These are phyloP conservation scores for Geotrichum siamense DNA, from an alignment of 1,139 yeast genomes.

Conservation along the genomic window DNA sequence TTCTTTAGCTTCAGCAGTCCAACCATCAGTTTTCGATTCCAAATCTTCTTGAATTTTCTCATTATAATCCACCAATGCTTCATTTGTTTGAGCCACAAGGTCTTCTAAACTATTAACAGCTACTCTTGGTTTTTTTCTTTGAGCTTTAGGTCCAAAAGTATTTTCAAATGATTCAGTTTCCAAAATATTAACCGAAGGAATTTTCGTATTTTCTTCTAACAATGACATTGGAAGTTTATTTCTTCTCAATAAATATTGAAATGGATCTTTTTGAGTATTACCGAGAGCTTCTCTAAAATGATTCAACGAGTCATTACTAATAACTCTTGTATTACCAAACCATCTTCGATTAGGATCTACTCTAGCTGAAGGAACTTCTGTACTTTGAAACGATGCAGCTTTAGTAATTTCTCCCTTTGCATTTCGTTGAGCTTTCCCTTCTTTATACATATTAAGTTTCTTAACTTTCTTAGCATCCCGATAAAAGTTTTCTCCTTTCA, in stretches of 20 bases:
- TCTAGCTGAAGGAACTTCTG: constrained; percentile 83
- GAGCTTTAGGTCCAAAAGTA: constrained; percentile 93
- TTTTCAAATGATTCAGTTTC: constrained; percentile 80
- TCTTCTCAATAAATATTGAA: constrained; percentile 78
- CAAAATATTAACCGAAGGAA: constrained; percentile 71
- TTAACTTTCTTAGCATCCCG: constrained; percentile 86
- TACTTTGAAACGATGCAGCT: constrained; percentile 85
- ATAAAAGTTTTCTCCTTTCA: constrained; percentile 95
- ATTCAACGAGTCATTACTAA: constrained; percentile 89
- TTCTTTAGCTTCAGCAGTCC: constrained; percentile 86
- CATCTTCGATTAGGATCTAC: constrained; percentile 95
- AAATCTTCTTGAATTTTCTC: constrained; percentile 68
- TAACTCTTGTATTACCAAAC: constrained; percentile 97
- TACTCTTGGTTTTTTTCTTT: constrained; percentile 81
- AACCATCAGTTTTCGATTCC: constrained; percentile 50
- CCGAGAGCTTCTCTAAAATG: constrained; percentile 95
- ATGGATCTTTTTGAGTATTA: constrained; percentile 76
- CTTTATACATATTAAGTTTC: constrained; percentile 85
- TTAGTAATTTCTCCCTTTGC: constrained; percentile 78
- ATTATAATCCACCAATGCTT: constrained; percentile 54
- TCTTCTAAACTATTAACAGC: constrained; percentile 77
- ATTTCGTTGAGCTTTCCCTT: constrained; percentile 81
- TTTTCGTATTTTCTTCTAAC: constrained; percentile 65
- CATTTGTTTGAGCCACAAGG: constrained; percentile 54
- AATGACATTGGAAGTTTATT: constrained; percentile 95